Conservation (phyloP, 2,329 filamentous ascomycete genomes). For the Canariomyces notabilis region DNA sequence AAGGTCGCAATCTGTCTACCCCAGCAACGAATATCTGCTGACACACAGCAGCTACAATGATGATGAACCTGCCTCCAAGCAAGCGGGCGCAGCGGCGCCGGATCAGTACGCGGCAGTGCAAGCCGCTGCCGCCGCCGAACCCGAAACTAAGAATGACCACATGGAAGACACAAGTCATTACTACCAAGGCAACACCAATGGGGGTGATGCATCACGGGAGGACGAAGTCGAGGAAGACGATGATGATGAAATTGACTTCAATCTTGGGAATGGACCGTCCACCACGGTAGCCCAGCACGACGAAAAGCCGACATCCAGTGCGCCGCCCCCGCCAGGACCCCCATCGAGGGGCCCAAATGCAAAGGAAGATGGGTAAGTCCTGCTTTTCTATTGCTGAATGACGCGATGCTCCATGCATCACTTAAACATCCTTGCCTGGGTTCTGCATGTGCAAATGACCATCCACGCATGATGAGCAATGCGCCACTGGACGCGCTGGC, state of each 20-base stretch:
- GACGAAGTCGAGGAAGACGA: slow-evolving; percentile 43
- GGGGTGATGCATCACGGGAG: slow-evolving; percentile 38
- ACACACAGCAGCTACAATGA: slow-evolving; percentile 53
- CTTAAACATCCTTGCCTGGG: not conserved
- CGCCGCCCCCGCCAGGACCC: slow-evolving; percentile 28
- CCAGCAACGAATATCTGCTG: slow-evolving; percentile 5
- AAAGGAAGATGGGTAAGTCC: slow-evolving; percentile 88
- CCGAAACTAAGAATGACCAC: slow-evolving; percentile 27
- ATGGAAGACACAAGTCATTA: slow-evolving; percentile 29
- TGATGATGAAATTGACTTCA: slow-evolving; percentile 52
- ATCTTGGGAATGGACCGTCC: slow-evolving; percentile 39
- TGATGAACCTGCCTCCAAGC: slow-evolving; percentile 45
- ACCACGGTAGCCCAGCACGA: slow-evolving; percentile 28
- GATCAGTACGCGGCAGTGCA: slow-evolving; percentile 25
- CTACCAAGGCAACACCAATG: slow-evolving; percentile 27
- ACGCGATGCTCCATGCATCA: slow-evolving; percentile 11
- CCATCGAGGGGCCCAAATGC: slow-evolving; percentile 56
- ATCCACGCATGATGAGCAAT: not conserved
- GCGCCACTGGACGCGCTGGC: not conserved
- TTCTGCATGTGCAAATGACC: not conserved
- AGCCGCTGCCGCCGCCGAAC: no score
- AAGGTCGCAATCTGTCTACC: slow-evolving; percentile 36
- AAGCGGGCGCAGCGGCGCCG: slow-evolving; percentile 27
- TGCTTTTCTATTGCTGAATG: slow-evolving; percentile 22
- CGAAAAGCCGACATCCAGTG: slow-evolving; percentile 26